These are phyloP conservation scores for Tephrocybe sp. DNA, from an alignment of 768 basidiomycete genomes.

Conservation along the genomic window DNA sequence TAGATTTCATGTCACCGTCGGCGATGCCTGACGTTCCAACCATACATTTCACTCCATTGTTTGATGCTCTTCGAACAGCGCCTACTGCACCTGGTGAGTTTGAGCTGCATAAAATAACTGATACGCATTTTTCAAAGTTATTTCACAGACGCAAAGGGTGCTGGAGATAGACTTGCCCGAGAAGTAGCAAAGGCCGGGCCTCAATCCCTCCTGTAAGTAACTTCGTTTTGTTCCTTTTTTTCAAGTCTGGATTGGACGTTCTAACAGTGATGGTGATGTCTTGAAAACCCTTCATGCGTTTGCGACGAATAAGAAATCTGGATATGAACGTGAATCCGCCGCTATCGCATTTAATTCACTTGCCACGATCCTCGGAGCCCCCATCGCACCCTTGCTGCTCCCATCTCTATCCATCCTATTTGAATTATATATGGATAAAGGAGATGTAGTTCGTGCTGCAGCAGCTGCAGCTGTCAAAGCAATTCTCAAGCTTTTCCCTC, in stretches of 20 bases:
- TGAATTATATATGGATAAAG: slow-evolving; percentile 91
- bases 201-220: slow-evolving; percentile 54
- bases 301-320: slow-evolving; percentile 82
- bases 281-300: slow-evolving; percentile 63
- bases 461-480: slow-evolving; percentile 80
- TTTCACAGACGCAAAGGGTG: slow-evolving; percentile 74
- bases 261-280: slow-evolving; percentile 55
- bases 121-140: slow-evolving; percentile 10
- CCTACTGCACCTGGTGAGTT: slow-evolving; percentile 59
- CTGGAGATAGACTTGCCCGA: slow-evolving; percentile 76
- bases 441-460: slow-evolving; percentile 83
- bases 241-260: background rate
- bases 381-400: slow-evolving; percentile 71
- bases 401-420: slow-evolving; percentile 74
- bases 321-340: slow-evolving; percentile 85
- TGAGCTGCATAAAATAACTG: background rate
- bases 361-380: slow-evolving; percentile 63
- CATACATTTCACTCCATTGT: slow-evolving; percentile 42
- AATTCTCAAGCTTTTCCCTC: slow-evolving; percentile 80
- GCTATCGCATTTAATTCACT: slow-evolving; percentile 80
- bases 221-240: background rate
- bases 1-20: slow-evolving; percentile 46
- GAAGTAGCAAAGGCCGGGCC: slow-evolving; percentile 64
- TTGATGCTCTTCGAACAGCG: slow-evolving; percentile 52
- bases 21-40: slow-evolving; percentile 41